phyloP scores from a whole-genome alignment of 441 rosid species.

The Adansonia madagascariensis region DNA sequence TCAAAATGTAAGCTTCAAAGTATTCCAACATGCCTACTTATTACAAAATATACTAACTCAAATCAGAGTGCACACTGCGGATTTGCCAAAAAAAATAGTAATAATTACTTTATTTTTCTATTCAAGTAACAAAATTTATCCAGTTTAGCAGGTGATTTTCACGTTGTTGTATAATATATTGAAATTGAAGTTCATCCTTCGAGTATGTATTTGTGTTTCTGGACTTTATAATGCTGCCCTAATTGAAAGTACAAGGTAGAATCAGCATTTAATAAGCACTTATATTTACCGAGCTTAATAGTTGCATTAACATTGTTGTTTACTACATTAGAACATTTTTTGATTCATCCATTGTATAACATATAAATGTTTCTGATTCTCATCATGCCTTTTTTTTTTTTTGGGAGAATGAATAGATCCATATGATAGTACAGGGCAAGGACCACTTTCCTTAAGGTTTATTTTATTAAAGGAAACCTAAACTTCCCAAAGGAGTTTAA shows the following conservation, averaged over 20 bases:
- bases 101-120: neutral
- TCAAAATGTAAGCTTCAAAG: neutral
- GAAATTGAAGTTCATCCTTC: neutral
- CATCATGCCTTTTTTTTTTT: neutral
- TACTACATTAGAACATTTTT: neutral
- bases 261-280: neutral
- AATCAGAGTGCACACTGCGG: neutral
- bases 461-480: neutral
- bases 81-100: neutral
- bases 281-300: neutral
- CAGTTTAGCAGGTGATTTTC: neutral
- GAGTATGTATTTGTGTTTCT: neutral
- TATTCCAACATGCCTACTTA: neutral
- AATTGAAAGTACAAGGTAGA: neutral
- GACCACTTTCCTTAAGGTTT: neutral
- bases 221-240: neutral
- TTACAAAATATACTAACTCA: neutral
- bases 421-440: neutral
- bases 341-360: neutral
- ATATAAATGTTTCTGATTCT: neutral
- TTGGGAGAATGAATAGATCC: neutral
- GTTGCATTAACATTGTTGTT: neutral
- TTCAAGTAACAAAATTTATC: neutral
- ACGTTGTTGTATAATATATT: neutral
- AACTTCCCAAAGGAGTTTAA: slow-evolving; percentile 1